phyloP scores from a whole-genome alignment of 148 eudicot genomes.

The Arctostaphylos glauca region DNA sequence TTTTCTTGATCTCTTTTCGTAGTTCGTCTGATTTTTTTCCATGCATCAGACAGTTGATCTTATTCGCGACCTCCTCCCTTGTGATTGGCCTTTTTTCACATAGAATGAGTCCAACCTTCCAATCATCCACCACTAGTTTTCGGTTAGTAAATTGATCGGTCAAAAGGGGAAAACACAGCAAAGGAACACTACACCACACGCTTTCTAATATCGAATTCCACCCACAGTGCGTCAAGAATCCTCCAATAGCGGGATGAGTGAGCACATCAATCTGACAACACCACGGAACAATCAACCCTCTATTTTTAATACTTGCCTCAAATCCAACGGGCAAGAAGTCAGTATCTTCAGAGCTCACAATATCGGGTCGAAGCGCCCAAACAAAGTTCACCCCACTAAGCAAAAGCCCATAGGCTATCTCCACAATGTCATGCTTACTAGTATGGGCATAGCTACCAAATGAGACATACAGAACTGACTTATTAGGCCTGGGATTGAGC shows the following conservation, averaged over 20 bases:
- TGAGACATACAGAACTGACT: constrained; percentile 42
- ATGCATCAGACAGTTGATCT: constrained; percentile 27
- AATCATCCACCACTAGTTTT: constrained; percentile 42
- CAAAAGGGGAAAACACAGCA: constrained; percentile 39
- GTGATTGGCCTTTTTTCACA: constrained; percentile 12
- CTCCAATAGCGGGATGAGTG: constrained; percentile 38
- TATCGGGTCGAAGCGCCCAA: constrained; percentile 48
- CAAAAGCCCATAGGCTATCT: constrained; percentile 44
- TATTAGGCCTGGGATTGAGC: constrained; percentile 39
- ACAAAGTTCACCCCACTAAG: constrained; percentile 42
- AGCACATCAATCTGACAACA: constrained; percentile 38
- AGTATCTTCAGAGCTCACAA: constrained; percentile 30
- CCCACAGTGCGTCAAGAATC: constrained; percentile 48
- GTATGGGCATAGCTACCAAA: constrained; percentile 52
- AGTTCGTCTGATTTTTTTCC: constrained; percentile 19
- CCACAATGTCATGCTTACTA: constrained; percentile 32
- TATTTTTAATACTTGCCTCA: constrained; percentile 13
- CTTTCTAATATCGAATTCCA: constrained; percentile 52
- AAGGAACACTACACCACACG: constrained; percentile 33
- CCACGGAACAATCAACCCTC: constrained; percentile 45
- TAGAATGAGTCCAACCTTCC: constrained; percentile 36
- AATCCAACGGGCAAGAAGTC: constrained; percentile 40
- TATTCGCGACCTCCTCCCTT: constrained; percentile 24
- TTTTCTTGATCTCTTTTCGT: constrained; percentile 12
- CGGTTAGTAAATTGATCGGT: constrained; percentile 44